phyloP scores from a whole-genome alignment of 2,329 filamentous ascomycete genomes.

The Epichloe sylvatica region DNA sequence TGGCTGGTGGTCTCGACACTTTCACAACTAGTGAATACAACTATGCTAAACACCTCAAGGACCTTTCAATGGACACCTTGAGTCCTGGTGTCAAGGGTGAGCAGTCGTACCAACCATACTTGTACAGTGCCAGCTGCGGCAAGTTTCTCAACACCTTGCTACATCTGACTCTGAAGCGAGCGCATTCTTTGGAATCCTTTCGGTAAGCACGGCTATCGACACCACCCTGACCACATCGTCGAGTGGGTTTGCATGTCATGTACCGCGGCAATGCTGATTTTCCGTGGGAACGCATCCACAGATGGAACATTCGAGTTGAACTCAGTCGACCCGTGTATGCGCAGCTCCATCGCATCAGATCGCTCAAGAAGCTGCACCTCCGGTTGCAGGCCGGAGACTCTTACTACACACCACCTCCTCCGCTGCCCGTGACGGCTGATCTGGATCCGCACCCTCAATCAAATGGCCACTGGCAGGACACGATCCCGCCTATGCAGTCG shows the following conservation, averaged over 20 bases:
- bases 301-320: slow-evolving; percentile 52
- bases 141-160: slow-evolving; percentile 52
- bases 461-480: slow-evolving; percentile 17
- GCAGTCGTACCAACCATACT: slow-evolving; percentile 37
- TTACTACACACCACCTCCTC: slow-evolving; percentile 35
- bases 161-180: slow-evolving; percentile 40
- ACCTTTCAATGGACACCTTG: slow-evolving; percentile 42
- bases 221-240: neutral
- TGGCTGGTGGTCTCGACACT: slow-evolving; percentile 45
- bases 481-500: slow-evolving; percentile 12
- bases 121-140: slow-evolving; percentile 41
- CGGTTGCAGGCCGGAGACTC: slow-evolving; percentile 45
- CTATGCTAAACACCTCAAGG: slow-evolving; percentile 43
- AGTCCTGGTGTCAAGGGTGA: slow-evolving; percentile 40
- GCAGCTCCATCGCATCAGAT: slow-evolving; percentile 38
- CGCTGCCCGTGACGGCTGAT: slow-evolving; percentile 25
- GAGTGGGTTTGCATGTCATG: neutral
- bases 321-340: slow-evolving; percentile 44
- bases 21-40: slow-evolving; percentile 50
- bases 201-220: slow-evolving; percentile 24
- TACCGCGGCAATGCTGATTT: slow-evolving; percentile 1
- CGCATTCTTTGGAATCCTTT: slow-evolving; percentile 41
- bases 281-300: slow-evolving; percentile 12
- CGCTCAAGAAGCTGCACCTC: slow-evolving; percentile 40
- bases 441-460: slow-evolving; percentile 19